Conservation (phyloP, 768 basidiomycete species). For the Pleurotus citrinopileatus region DNA sequence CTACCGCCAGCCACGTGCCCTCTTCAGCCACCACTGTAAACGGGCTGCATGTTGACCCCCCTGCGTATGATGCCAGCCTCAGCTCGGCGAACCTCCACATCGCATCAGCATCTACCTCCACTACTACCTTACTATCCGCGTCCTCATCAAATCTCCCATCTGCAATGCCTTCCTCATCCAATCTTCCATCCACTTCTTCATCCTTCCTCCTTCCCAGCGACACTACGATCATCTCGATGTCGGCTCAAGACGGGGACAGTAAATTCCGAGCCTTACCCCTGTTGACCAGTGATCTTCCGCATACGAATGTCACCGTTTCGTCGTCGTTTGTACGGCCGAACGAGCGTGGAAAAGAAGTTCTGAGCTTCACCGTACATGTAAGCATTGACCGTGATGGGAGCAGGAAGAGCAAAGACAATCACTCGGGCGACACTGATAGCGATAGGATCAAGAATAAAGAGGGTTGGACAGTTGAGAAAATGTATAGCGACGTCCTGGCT, state of each 20-base stretch:
- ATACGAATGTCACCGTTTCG: conserved; percentile 67
- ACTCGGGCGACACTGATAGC: neutral
- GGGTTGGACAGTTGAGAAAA: conserved; percentile 84
- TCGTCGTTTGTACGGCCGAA: conserved; percentile 86
- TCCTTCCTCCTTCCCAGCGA: conserved; percentile 3
- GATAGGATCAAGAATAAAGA: conserved; percentile 70
- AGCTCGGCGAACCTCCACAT: conserved; percentile 4
- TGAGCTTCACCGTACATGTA: conserved; percentile 83
- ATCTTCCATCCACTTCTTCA: neutral
- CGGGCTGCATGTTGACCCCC: conserved; percentile 3
- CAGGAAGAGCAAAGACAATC: neutral
- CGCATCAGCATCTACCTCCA: conserved; percentile 1
- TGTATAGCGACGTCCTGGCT: conserved; percentile 89
- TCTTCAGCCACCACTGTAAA: conserved; percentile 21
- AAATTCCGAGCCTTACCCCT: conserved; percentile 71
- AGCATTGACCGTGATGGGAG: conserved; percentile 5
- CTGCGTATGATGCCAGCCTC: neutral
- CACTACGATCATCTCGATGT: conserved; percentile 1
- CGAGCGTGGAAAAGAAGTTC: conserved; percentile 87
- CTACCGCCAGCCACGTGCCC: neutral
- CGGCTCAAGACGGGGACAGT: conserved; percentile 16
- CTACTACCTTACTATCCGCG: neutral
- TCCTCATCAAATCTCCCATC: conserved; percentile 5
- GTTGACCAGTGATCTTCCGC: conserved; percentile 67
- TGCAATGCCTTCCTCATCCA: neutral